A percentile compares a stretch with the other conserved stretches of the same genome.
Evolutionary conservation across 2,329 filamentous ascomycete species (phyloP).

Genomic region (Pestalotiopsis sp.): DNA sequence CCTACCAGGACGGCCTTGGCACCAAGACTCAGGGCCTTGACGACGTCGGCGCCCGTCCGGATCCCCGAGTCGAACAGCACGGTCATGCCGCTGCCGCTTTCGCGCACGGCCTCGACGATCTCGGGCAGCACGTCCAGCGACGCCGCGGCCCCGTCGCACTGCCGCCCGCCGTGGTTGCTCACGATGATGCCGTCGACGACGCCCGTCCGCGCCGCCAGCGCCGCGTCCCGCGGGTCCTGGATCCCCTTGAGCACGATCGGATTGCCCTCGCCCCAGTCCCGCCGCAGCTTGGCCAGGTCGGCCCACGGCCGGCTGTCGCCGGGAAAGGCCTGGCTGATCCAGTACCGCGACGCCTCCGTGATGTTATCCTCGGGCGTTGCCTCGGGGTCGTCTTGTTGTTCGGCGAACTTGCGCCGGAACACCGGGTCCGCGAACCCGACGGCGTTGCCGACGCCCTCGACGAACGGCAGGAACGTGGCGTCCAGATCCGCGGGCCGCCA

Average conservation of each 20-base stretch:
- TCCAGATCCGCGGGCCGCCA: constrained; percentile 74
- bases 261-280: constrained; percentile 57
- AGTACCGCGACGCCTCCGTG: constrained; percentile 52
- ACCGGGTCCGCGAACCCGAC: constrained; percentile 70
- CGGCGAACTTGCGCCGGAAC: constrained; percentile 60
- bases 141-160: constrained; percentile 32
- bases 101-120: constrained; percentile 51
- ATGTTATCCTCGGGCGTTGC: constrained; percentile 50
- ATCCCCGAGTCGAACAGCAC: constrained; percentile 58
- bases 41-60: constrained; percentile 54
- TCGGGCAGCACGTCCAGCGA: constrained; percentile 45
- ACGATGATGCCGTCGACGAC: constrained; percentile 51
- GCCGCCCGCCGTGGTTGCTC: constrained; percentile 54
- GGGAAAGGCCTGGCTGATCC: constrained; percentile 52
- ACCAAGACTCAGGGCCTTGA: constrained; percentile 56
- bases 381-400: constrained; percentile 41
- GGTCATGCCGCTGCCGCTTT: constrained; percentile 47
- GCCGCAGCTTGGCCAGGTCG: constrained; percentile 58
- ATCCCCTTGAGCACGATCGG: constrained; percentile 67
- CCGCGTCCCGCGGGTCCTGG: constrained; percentile 51
- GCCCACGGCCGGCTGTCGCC: constrained; percentile 54
- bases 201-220: constrained; percentile 44
- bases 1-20: constrained; percentile 53
- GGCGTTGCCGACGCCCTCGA: constrained; percentile 59
- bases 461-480: constrained; percentile 62